phyloP scores from a whole-genome alignment of 768 basidiomycete genomes.

The Lenzites betulinus region DNA sequence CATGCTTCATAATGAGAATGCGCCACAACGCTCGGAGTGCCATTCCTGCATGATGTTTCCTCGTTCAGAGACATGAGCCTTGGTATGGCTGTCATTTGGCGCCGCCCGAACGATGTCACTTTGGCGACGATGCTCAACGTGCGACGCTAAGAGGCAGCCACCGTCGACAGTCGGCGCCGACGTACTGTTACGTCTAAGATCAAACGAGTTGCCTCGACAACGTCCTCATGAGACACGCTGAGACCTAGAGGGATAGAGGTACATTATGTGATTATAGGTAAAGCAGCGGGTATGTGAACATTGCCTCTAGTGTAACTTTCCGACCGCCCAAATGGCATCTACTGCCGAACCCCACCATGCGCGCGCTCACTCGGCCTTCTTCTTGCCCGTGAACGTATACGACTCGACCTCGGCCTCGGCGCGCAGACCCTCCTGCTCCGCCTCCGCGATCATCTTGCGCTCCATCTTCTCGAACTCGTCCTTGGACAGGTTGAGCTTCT shows the following conservation, averaged over 20 bases:
- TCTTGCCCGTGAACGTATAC: conserved; percentile 26
- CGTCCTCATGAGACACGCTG: background rate
- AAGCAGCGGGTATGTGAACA: conserved; percentile 15
- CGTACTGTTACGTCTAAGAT: too few relatives aligned
- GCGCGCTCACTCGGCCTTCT: conserved; percentile 21
- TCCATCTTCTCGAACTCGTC: conserved; percentile 59
- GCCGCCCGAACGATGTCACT: too few relatives aligned
- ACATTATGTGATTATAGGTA: conserved; percentile 20
- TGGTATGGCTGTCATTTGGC: too few relatives aligned
- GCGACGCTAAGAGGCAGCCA: too few relatives aligned
- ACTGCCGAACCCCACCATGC: background rate
- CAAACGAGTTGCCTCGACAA: too few relatives aligned
- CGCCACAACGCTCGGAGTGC: too few relatives aligned
- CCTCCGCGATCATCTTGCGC: conserved; percentile 62
- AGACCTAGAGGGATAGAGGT: conserved; percentile 5
- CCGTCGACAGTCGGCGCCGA: too few relatives aligned
- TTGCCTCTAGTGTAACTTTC: conserved; percentile 9
- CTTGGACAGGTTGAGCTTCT: conserved; percentile 46
- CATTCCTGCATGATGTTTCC: too few relatives aligned
- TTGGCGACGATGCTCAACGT: too few relatives aligned
- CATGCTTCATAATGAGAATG: too few relatives aligned
- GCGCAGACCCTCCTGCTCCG: conserved; percentile 70
- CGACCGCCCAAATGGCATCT: background rate
- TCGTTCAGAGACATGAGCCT: too few relatives aligned
- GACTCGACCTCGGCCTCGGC: conserved; percentile 58